Conservation (phyloP, 495 filamentous ascomycete species). For the Pseudevernia furfuracea region DNA sequence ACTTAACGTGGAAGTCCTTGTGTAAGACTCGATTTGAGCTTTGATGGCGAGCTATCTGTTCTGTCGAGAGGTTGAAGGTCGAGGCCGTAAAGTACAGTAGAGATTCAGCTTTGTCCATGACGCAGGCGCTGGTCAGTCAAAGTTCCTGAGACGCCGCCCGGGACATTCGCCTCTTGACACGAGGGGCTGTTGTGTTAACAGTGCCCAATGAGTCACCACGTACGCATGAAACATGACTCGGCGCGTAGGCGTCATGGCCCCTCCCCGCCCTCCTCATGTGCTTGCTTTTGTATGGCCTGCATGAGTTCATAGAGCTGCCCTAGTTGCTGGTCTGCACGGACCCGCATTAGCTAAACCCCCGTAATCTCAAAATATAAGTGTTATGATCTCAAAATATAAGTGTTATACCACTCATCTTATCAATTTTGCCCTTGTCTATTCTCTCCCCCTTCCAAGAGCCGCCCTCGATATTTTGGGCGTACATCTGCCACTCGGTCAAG, state of each 20-base stretch:
- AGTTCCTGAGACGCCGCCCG: background rate
- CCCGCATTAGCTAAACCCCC: conserved; percentile 8
- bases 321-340: conserved; percentile 70
- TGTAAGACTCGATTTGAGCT: background rate
- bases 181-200: background rate
- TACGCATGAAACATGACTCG: background rate
- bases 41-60: background rate
- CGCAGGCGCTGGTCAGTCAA: background rate
- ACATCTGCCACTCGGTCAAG: conserved; percentile 91
- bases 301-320: conserved; percentile 92
- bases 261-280: conserved; percentile 36
- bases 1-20: background rate
- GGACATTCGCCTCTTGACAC: background rate
- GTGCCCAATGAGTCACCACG: background rate
- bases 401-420: conserved; percentile 88
- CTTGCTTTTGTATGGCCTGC: conserved; percentile 64
- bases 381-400: conserved; percentile 28
- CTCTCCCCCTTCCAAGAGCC: conserved; percentile 69
- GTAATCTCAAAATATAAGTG: conserved; percentile 6
- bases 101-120: background rate
- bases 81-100: background rate
- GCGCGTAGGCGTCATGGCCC: conserved; percentile 7
- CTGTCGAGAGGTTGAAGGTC: background rate
- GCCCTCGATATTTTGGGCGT: conserved; percentile 84
- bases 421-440: conserved; percentile 38